A percentile compares a stretch with the other conserved stretches of the same genome.
Evolutionary conservation across 1,284 basidiomycete genomes (phyloP).

Genomic region (Leccinum pachyderme): DNA sequence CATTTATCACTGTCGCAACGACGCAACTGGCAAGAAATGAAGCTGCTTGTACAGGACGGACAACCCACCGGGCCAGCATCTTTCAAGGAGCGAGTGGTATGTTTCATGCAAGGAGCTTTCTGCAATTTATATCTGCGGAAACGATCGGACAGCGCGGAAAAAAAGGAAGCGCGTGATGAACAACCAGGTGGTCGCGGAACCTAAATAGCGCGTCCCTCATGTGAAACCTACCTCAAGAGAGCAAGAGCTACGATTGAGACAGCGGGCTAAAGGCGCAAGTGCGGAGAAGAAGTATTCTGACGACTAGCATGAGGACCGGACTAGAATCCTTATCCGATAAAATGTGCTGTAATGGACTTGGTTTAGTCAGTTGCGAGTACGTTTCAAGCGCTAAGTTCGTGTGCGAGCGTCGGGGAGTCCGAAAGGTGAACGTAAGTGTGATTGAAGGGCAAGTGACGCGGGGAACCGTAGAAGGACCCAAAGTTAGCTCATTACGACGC

Average conservation of each 20-base stretch:
- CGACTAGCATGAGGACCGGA: background rate
- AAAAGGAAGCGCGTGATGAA: background rate
- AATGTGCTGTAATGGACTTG: too few relatives aligned
- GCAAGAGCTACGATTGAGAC: background rate
- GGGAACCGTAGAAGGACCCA: background rate
- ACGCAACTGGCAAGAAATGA: constrained; percentile 2
- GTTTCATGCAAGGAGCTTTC: background rate
- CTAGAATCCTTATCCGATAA: background rate
- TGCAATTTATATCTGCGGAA: constrained; percentile 1
- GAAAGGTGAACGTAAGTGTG: background rate
- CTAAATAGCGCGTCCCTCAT: background rate
- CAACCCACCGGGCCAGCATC: constrained; percentile 17
- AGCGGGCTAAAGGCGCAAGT: background rate
- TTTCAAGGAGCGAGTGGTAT: background rate
- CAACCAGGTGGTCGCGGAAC: background rate
- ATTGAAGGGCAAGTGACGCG: background rate
- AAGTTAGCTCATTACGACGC: background rate
- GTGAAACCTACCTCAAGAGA: background rate
- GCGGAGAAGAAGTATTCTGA: background rate
- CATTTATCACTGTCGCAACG: constrained; percentile 37
- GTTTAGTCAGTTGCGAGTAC: background rate
- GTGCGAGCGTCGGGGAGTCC: background rate
- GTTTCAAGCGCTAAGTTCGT: background rate
- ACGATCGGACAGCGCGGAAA: constrained; percentile 2
- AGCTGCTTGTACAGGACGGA: constrained; percentile 1